Conservation (phyloP, 177 flowering plant genomes). For the Vitis hybrid region DNA sequence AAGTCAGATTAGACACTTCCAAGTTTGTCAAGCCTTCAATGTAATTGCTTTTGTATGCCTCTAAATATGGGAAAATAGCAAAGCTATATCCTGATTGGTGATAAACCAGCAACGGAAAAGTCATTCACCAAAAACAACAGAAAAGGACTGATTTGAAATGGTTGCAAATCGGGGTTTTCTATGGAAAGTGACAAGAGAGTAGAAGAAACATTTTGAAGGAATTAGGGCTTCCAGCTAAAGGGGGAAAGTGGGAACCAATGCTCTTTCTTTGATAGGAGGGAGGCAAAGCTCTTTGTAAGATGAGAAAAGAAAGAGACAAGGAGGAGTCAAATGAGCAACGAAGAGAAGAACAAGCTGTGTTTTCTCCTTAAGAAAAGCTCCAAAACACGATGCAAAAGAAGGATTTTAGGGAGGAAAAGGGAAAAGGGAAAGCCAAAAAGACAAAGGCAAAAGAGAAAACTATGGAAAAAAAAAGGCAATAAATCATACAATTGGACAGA, state of each 20-base stretch:
- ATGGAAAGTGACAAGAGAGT: background rate
- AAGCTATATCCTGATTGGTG: background rate
- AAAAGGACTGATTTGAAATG: background rate
- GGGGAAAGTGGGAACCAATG: no score
- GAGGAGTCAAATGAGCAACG: background rate
- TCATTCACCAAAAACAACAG: background rate
- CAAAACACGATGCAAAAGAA: background rate
- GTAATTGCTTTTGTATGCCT: no score
- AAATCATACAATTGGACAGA: background rate
- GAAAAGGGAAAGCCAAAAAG: background rate
- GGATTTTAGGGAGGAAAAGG: background rate
- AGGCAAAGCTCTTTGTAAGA: background rate
- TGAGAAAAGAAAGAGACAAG: constrained; percentile 7
- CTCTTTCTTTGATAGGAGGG: no score
- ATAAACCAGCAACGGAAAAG: background rate
- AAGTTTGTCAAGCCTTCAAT: no score
- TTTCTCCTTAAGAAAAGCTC: background rate
- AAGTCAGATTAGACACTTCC: no score
- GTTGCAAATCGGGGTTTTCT: background rate
- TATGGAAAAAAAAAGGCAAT: background rate
- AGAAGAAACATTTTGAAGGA: background rate
- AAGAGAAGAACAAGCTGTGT: background rate
- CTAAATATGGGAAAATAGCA: background rate
- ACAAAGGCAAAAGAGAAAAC: background rate
- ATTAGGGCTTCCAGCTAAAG: no score